Base-by-base conservation (phyloP, 768 basidiomycete species). In the Termitomyces sp. region DNA sequence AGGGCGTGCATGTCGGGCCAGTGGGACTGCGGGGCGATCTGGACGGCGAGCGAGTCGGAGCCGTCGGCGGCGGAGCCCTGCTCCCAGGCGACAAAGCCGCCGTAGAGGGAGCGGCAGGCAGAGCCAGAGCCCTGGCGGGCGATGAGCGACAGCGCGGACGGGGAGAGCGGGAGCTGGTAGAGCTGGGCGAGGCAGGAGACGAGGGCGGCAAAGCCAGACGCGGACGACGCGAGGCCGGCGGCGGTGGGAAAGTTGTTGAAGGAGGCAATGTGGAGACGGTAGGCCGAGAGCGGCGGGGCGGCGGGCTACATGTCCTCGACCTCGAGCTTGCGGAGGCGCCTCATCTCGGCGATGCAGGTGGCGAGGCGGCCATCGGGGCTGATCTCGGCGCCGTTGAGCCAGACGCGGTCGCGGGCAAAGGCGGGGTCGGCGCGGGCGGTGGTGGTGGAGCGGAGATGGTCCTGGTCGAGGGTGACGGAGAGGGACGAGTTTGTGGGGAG, bases 231-330 rank as follows among this genome's bases (percentile, higher is more conserved):
- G 46, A 99, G 86, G 4, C 97, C 97, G 0, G 97, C 97, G 15
- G 97, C 97, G 15, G 97, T 99, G 31, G 97, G 97, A 80, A 99
- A 98, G 78, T 98, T 98, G 81, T 99, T 99, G 76, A 85, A 87
- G 7, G 96, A 98, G 56, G 85, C 85, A 65, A 99, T 94, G 75
- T 94, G 94, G 4, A 98, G 83, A 18, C 81, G 75, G 71, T 76
- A 90, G 16, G 75, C 63, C 0, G 94, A 90, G 37, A 95, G 72
- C 87, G 88, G 87, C 48, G 88, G 84, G 61, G 80, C 80, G 53
- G 71, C 77, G 1, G 82, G 68, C 66, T 89, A 77, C 62, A 84
- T 81, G 55, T 83, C 84, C 73, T 99, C 96, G 34, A 93, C 78
- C 5, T 76, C 71, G 59, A 79, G 75, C 66, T 82, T 81, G 58